Conservation (phyloP, 768 basidiomycete genomes). For the Pholiota molesta region DNA sequence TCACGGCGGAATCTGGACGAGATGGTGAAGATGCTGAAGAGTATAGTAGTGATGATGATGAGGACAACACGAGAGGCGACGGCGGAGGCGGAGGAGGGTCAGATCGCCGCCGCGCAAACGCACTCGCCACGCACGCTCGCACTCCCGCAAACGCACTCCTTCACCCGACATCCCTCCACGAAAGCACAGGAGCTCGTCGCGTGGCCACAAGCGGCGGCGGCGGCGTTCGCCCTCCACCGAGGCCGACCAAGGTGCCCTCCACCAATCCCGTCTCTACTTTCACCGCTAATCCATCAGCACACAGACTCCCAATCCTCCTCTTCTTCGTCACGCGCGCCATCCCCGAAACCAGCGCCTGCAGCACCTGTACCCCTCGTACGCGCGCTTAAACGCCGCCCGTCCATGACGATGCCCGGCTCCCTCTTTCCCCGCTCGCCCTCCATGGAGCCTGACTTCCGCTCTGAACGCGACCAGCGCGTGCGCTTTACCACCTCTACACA, state of each 20-base stretch:
- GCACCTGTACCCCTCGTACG: constrained; percentile 14
- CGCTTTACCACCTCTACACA: constrained; percentile 32
- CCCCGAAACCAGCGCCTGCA: constrained; percentile 23
- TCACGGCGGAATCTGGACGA: neutral
- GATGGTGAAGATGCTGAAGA: neutral
- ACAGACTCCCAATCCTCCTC: constrained; percentile 23
- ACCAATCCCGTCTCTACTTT: neutral
- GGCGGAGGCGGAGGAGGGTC: neutral
- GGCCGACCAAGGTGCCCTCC: neutral
- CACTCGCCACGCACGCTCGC: constrained; percentile 5
- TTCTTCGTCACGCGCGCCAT: constrained; percentile 18
- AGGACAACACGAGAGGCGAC: neutral
- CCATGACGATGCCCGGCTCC: constrained; percentile 77
- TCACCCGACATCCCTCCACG: neutral
- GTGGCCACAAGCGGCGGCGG: neutral
- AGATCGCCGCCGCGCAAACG: constrained; percentile 6
- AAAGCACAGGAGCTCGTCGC: neutral
- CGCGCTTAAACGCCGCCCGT: constrained; percentile 40
- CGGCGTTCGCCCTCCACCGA: neutral
- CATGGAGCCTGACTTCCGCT: constrained; percentile 48
- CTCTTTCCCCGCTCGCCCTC: constrained; percentile 76
- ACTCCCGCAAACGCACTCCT: neutral
- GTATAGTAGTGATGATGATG: neutral
- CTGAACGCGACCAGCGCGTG: constrained; percentile 37
- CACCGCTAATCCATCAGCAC: neutral